Evolutionary conservation across 2,329 filamentous ascomycete species (phyloP).

Genomic region (Ophiostoma quercus): DNA sequence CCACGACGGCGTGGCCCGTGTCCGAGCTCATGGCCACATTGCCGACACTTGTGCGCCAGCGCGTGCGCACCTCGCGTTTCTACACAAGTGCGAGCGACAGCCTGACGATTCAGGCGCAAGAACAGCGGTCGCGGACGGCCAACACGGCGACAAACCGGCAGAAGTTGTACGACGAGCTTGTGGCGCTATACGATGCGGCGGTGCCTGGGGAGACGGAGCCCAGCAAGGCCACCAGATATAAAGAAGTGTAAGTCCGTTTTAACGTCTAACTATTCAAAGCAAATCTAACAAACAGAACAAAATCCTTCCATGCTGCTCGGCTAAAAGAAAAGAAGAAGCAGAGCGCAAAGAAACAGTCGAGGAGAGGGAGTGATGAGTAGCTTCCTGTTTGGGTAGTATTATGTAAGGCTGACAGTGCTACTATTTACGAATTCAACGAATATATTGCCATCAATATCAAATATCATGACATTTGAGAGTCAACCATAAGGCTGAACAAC

Average conservation of each 20-base stretch:
- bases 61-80: constrained; percentile 50
- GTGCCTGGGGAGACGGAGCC: constrained; percentile 45
- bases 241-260: constrained; percentile 41
- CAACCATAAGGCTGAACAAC: not conserved
- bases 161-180: constrained; percentile 46
- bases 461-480: too few species aligned
- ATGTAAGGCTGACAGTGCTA: not conserved
- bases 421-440: too few species aligned
- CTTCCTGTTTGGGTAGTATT: not conserved
- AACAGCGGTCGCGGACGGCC: constrained; percentile 46
- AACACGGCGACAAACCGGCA: constrained; percentile 50
- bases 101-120: constrained; percentile 52
- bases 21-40: constrained; percentile 43
- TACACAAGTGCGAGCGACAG: constrained; percentile 49
- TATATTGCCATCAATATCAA: too few species aligned
- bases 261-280: too few species aligned
- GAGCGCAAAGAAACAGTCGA: constrained; percentile 47
- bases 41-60: constrained; percentile 44
- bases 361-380: constrained; percentile 34
- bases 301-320: constrained; percentile 42
- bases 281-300: constrained; percentile 32
- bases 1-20: constrained; percentile 49
- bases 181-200: constrained; percentile 42
- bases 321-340: constrained; percentile 46
- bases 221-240: constrained; percentile 46